Evolutionary conservation across 2,329 filamentous ascomycete species (phyloP), one percentile per base, ranked within the genome.

Genomic region (Dactylellina sp.): DNA sequence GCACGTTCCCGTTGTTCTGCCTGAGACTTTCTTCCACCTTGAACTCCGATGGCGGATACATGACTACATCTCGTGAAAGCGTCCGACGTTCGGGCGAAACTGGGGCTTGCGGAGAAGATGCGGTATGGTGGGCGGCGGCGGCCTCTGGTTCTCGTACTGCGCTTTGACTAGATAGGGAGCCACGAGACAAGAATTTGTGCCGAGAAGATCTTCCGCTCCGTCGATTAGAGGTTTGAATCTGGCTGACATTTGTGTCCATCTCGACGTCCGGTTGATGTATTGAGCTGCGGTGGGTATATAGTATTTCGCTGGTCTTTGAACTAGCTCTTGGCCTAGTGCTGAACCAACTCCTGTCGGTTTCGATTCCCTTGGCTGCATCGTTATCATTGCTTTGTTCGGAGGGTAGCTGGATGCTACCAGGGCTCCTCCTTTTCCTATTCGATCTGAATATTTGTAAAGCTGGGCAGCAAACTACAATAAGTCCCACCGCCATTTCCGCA

Each of bases 1-100:
- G 70, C 4, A 74, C 70, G 24, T 74, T 74, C 9, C 70, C 70
- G 52, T 74, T 74, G 25, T 65, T 74, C 20, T 62, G 61, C 32
- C 61, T 44, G 22, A 74, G 44, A 24, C 70, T 66, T 52, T 74
- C 70, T 55, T 74, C 70, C 22, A 74, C 70, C n/a, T 65, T 65
- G 61, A 74, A 74, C 18, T 66, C 70, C 14, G 70, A 74, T n/a
- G 62, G 70, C 14, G 70, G 70, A 39, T 74, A 74, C 18, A 56
- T 68, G 16, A 49, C 42, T 9, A 37, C 42, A 52, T 74, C 70
- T 11, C 60, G 56, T 7, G 70, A 74, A 1, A 24, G 61, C 24
- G 60, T 66, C 16, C 70, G 55, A 22, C 68, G 59, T 12, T 59
- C 60, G 0, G 46, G 52, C 11, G 59, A 44, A 1, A 39, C 44